Conservation (phyloP, 257 asterid genomes). For the Capsicum baccatum region DNA sequence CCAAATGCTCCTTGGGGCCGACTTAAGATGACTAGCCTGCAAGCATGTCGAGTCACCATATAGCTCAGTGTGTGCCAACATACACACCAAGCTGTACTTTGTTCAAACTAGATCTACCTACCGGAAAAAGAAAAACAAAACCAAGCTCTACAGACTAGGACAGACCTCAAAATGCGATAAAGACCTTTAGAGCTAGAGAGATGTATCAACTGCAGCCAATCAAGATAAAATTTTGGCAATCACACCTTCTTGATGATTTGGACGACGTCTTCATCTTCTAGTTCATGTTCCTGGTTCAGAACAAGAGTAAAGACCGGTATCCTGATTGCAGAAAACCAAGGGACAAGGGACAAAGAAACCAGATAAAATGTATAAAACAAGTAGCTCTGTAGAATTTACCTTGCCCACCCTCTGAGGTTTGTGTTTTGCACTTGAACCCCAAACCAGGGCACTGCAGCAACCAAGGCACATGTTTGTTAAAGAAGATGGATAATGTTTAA, state of each 20-base stretch:
- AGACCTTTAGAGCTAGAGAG: not conserved
- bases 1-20: not conserved
- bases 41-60: not conserved
- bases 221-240: slow-evolving; percentile 11
- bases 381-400: slow-evolving; percentile 49
- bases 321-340: slow-evolving; percentile 1
- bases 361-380: not conserved
- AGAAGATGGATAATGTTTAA: not conserved
- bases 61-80: slow-evolving; percentile 1
- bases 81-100: slow-evolving; percentile 35
- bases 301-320: not conserved
- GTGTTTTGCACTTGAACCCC: slow-evolving; percentile 99
- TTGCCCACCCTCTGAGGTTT: slow-evolving; percentile 98
- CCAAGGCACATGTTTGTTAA: slow-evolving; percentile 36
- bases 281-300: slow-evolving; percentile 81
- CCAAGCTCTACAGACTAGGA: slow-evolving; percentile 12
- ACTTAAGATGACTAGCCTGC: slow-evolving; percentile 6
- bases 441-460: slow-evolving; percentile 79
- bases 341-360: not conserved
- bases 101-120: slow-evolving; percentile 21
- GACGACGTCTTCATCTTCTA: slow-evolving; percentile 98
- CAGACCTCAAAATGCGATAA: slow-evolving; percentile 7
- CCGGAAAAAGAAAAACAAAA: not conserved
- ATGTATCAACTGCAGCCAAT: not conserved
- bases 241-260: slow-evolving; percentile 92